Percentiles rank a stretch among this genome's conserved stretches.
Conservation (phyloP, 129 eudicot genomes). For the Calendula officinalis region DNA sequence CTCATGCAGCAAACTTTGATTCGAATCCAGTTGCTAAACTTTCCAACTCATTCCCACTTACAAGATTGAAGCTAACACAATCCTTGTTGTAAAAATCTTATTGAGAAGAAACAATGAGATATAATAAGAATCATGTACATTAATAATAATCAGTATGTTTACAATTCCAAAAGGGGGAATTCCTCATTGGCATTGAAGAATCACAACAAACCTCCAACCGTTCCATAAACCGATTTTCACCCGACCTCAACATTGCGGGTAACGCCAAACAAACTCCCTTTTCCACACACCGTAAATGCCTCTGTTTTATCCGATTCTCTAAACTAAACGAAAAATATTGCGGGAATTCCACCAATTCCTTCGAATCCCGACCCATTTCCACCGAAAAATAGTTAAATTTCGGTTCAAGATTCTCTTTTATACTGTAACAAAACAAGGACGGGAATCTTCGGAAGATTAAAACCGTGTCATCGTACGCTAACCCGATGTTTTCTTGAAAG, state of each 20-base stretch:
- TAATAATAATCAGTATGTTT: constrained; percentile 35
- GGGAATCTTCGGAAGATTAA: constrained; percentile 74
- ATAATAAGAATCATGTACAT: constrained; percentile 16
- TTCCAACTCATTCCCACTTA: too few species aligned
- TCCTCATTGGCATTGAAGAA: constrained; percentile 61
- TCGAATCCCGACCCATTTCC: constrained; percentile 82
- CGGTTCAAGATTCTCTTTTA: constrained; percentile 70
- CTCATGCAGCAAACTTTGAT: too few species aligned
- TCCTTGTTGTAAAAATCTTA: too few species aligned
- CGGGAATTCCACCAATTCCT: constrained; percentile 74
- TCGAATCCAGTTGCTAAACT: not conserved
- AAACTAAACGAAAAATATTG: constrained; percentile 85
- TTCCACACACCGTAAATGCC: constrained; percentile 67
- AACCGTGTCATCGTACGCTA: constrained; percentile 49
- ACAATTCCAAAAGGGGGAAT: constrained; percentile 70
- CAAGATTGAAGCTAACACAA: too few species aligned
- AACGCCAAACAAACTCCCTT: constrained; percentile 68
- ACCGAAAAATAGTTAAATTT: constrained; percentile 70
- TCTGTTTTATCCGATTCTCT: constrained; percentile 74
- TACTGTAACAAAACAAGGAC: constrained; percentile 70
- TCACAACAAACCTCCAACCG: constrained; percentile 65
- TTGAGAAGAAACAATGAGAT: constrained; percentile 11
- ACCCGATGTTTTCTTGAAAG: constrained; percentile 56
- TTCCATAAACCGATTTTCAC: constrained; percentile 49
- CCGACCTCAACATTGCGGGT: constrained; percentile 57